Conservation (phyloP, 163 green algal genomes). For the Volvox carteri region DNA sequence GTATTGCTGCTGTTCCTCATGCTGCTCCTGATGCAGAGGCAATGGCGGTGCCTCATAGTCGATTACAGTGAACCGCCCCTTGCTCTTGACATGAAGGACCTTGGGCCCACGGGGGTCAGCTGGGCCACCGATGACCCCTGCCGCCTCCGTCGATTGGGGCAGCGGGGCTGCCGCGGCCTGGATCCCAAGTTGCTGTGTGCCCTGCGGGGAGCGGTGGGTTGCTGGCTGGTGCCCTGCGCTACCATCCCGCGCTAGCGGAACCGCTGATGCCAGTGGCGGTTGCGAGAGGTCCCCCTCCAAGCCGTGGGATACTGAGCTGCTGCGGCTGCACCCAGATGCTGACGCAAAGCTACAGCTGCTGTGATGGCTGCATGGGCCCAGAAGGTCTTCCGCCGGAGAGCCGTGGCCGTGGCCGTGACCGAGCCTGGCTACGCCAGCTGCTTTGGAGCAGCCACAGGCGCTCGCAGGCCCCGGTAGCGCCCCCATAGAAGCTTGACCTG, state of each 20-base stretch:
- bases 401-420: background rate
- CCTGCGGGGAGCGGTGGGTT: too few relatives aligned
- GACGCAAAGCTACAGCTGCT: slow-evolving; percentile 51
- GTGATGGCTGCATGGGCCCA: slow-evolving; percentile 36
- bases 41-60: background rate
- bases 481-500: background rate
- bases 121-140: background rate
- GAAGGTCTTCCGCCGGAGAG: slow-evolving; percentile 13
- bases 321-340: slow-evolving; percentile 40
- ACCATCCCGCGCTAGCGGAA: background rate
- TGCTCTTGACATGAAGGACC: slow-evolving; percentile 39
- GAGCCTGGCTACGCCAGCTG: background rate
- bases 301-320: slow-evolving; percentile 39
- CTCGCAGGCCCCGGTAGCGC: background rate
- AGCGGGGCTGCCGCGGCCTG: background rate
- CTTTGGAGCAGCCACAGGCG: too few relatives aligned
- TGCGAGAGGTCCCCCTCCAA: slow-evolving; percentile 1
- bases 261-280: background rate
- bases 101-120: background rate
- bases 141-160: background rate
- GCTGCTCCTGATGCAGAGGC: background rate
- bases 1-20: background rate
- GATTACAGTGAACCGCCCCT: slow-evolving; percentile 50
- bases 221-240: too few relatives aligned
- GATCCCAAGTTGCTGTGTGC: background rate